Evolutionary conservation across 2,329 filamentous ascomycete species (phyloP), one percentile per base, ranked within the genome.

Genomic region (Aspergillus puulaauensis): DNA sequence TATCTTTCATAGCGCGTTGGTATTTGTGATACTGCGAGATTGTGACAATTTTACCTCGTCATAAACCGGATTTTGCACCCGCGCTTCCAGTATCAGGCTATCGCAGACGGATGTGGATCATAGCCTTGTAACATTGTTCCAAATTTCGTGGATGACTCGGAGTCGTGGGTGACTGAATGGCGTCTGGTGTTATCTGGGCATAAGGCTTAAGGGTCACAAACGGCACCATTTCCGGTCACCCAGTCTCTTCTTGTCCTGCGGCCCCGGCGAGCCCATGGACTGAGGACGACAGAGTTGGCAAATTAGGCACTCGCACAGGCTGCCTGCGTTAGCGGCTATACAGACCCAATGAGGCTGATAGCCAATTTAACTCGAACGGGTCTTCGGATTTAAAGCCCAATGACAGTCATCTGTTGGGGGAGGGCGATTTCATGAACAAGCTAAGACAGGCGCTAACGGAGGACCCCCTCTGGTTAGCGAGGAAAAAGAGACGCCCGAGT

Each of bases 321-420:
- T 51, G 48, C 49, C 49, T 52, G 39, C 49, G 49, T 47, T 52
- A 52, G 47, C 41, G 31, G 54, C 14, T 12, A 41, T 44, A 52
- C 40, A 40, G 41, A 47, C n/a, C 55, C 56, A 58, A 58, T 58
- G 56, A 58, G 56, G 56, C 56, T 58, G 37, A 54, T 44, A 37
- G 14, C 23, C 27, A 58, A 54, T 53, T 58, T 49, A 24, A 50
- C 39, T 54, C n/a, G 33, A 23, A 23, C 17, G 51, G 40, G 50
- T 23, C 27, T 43, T 21, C n/a, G 12, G 5, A 27, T 9, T 37
- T 19, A 45, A 31, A 43, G 17, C 43, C 56, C 50, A 52, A 37
- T 45, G 6, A 46, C 21, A 52, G 24, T n/a, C n/a, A 21, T 12
- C 6, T 6, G 31, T 27, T 53, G 41, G 23, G 5, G n/a, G 31